Conservation (phyloP, 2,329 filamentous ascomycete species). For the Fusarium cicatricum region DNA sequence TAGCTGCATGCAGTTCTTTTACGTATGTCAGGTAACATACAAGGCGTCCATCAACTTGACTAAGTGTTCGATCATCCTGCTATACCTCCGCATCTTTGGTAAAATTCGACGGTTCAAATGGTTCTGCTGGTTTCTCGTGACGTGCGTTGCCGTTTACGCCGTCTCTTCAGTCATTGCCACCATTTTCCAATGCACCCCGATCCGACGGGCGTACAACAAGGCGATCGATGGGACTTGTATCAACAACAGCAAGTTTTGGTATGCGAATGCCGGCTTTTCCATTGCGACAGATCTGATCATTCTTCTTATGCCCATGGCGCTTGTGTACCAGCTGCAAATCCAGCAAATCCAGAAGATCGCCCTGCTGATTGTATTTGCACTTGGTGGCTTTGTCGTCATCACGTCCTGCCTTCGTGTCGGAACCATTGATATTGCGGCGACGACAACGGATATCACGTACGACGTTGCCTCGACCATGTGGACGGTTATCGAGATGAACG, state of each 20-base stretch:
- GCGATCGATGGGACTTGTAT: conserved; percentile 53
- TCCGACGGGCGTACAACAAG: conserved; percentile 54
- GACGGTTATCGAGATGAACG: conserved; percentile 51
- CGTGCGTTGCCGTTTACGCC: conserved; percentile 38
- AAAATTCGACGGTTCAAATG: conserved; percentile 42
- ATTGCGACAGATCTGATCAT: conserved; percentile 56
- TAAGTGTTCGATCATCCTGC: conserved; percentile 46
- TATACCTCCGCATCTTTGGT: conserved; percentile 46
- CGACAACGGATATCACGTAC: conserved; percentile 44
- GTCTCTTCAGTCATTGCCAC: conserved; percentile 41
- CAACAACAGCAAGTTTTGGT: conserved; percentile 55
- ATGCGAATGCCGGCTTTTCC: conserved; percentile 56
- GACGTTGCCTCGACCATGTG: conserved; percentile 47
- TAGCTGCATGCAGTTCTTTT: conserved; percentile 33
- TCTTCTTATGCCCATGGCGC: conserved; percentile 53
- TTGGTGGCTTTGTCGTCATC: conserved; percentile 49
- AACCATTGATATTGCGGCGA: conserved; percentile 40
- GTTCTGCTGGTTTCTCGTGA: conserved; percentile 37
- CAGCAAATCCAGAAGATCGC: conserved; percentile 47
- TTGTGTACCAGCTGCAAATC: conserved; percentile 55
- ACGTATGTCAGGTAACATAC: conserved; percentile 43
- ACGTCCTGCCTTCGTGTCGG: conserved; percentile 45
- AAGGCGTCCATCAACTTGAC: conserved; percentile 44
- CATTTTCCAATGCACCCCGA: conserved; percentile 43
- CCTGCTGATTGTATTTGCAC: conserved; percentile 49